Conservation (phyloP, 2,329 filamentous ascomycete genomes). For the Alternaria dauci region DNA sequence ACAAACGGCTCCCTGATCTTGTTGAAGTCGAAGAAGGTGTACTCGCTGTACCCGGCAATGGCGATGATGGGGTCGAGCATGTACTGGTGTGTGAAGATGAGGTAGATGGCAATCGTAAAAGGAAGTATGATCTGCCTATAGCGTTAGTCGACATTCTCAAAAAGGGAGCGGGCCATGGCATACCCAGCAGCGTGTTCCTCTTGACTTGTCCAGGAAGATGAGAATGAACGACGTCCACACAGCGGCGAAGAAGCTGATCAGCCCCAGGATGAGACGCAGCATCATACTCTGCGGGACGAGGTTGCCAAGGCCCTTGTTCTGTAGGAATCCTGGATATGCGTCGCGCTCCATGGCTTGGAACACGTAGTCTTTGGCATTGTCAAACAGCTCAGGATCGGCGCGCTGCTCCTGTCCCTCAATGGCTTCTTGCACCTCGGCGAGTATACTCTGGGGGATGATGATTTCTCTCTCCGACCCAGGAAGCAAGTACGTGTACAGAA, state of each 20-base stretch:
- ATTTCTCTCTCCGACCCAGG: slow-evolving; percentile 97
- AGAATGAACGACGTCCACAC: slow-evolving; percentile 95
- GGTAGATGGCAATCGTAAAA: slow-evolving; percentile 88
- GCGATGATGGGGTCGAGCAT: slow-evolving; percentile 92
- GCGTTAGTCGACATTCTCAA: neutral
- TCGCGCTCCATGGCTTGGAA: slow-evolving; percentile 99
- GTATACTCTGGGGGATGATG: slow-evolving; percentile 86
- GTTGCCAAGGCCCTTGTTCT: slow-evolving; percentile 94
- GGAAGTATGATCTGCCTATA: slow-evolving; percentile 76
- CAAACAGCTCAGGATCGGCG: slow-evolving; percentile 97
- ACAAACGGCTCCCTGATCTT: slow-evolving; percentile 91
- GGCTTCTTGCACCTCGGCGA: slow-evolving; percentile 81
- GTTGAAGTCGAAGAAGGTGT: slow-evolving; percentile 92
- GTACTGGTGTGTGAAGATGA: slow-evolving; percentile 82
- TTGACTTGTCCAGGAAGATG: slow-evolving; percentile 84
- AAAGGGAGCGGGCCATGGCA: slow-evolving; percentile 45
- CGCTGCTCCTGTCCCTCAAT: slow-evolving; percentile 86
- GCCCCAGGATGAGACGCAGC: slow-evolving; percentile 82
- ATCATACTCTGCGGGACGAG: slow-evolving; percentile 91
- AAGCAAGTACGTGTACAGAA: slow-evolving; percentile 95
- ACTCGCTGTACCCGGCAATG: slow-evolving; percentile 89
- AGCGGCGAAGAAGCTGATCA: slow-evolving; percentile 86
- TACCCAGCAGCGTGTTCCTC: slow-evolving; percentile 84
- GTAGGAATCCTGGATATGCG: slow-evolving; percentile 95
- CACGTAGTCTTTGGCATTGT: slow-evolving; percentile 97